Evolutionary conservation across 176 grass and related monocot species (phyloP), one percentile per base, ranked within the genome.

Genomic region (Oryza officinalis): DNA sequence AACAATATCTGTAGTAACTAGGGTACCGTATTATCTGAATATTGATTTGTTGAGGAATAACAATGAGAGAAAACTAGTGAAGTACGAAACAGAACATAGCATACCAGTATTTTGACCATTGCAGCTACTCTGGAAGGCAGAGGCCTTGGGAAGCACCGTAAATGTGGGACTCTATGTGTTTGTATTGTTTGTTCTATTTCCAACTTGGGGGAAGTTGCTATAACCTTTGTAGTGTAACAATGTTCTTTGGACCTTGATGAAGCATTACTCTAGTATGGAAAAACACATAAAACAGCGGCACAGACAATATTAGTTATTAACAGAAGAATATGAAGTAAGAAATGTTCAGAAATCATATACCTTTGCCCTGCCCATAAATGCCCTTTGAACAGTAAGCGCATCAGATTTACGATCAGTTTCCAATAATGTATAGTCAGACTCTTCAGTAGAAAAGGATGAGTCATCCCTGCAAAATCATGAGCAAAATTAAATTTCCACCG

Each of bases 91-190:
- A 60, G 33, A 78, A 78, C 57, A 83, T 61, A 61, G 72, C 91
- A 47, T 89, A 99, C 96, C 84, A 99, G 81, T 85, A 99, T 87
- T 90, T 92, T 99, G 69, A 96, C 92, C 96, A 99, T 94, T 84
- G 96, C 79, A 86, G 91, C 83, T 85, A 85, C 87, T 96, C 96
- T 92, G 26, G 82, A 57, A 73, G 86, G 90, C 78, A 96, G 79
- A 43, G 89, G 65, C 76, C 91, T 88, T 91, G 91, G 70, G 76
- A 88, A 69, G 50, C 52, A 84, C 50, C 87, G 86, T 64, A 99
- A 69, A 84, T 90, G 91, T 81, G 93, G 89, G 71, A 87, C 63
- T 61, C 50, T 83, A 64, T 86, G 79, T 87, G 74, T 32, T 65
- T 33, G 72, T 82, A 72, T 40, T 82, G 83, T 28, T 46, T 80